Base-by-base conservation (phyloP, 2,329 filamentous ascomycete genomes). In the Phialocephala subalpina region DNA sequence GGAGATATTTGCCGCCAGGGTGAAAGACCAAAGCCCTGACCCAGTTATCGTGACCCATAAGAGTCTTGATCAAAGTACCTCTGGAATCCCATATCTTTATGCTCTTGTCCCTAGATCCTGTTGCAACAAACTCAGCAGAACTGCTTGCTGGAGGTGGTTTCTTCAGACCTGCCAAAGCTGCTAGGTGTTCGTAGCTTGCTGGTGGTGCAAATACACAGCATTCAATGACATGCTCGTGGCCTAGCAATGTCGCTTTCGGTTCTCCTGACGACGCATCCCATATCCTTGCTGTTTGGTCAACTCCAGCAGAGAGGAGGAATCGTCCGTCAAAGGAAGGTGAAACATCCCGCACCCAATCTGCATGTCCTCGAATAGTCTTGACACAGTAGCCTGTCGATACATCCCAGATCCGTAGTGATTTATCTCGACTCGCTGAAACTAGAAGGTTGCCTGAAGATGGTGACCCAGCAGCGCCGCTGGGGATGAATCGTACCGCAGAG, bases 41-140 rank as follows among this genome's bases (percentile, higher is more conserved):
- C 95, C 95, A 98, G 77, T 97, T 97, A 77, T 97, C 94, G 77
- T 97, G 95, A 1, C 95, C 95, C 0, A 89, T 81, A 1, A 98
- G 83, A 0, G 92, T 96, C 77, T 93, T 95, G 76, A 97, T 89
- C 69, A 93, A 87, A 12, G 90, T 93, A 36, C 95, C 95, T 62
- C 93, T 87, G 12, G 90, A 86, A 77, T 97, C 93, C 93, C 94
- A 97, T 7, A 98, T 81, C 73, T 90, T 90, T 76, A 98, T 97
- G 0, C 90, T 91, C 82, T 97, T 97, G 79, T 97, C 95, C 77
- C 95, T 85, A 9, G 91, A 92, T 11, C 93, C 95, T 0, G 94
- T 97, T 0, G 94, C 95, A 76, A 97, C 86, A 76, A 93, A 98
- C 76, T 97, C 95, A 5, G 92, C 93, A 0, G 90, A 87, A 73